Percentiles rank a stretch among this genome's conserved stretches.
Conservation (phyloP, 768 basidiomycete genomes). For the Psilocybe sp. region DNA sequence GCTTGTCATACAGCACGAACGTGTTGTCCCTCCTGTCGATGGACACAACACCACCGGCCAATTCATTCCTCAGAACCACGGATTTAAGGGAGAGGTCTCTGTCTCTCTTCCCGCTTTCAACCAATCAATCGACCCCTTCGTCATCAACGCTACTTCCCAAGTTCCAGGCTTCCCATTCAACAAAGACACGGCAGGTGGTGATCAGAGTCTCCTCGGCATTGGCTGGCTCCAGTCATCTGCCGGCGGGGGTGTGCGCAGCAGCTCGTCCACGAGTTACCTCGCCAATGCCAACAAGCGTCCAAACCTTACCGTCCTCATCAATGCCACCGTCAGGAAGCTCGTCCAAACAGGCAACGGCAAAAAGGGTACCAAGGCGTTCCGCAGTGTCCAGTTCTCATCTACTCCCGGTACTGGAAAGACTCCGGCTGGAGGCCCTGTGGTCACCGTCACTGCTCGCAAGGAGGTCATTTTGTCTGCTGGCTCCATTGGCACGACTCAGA, state of each 20-base stretch:
- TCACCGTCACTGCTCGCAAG: slow-evolving; percentile 18
- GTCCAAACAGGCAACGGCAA: slow-evolving; percentile 13
- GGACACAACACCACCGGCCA: slow-evolving; percentile 34
- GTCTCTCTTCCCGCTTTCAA: slow-evolving; percentile 31
- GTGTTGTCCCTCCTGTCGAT: slow-evolving; percentile 32
- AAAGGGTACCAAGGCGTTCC: slow-evolving; percentile 13
- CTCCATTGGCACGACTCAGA: slow-evolving; percentile 27
- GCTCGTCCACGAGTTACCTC: slow-evolving; percentile 35
- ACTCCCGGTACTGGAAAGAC: not conserved
- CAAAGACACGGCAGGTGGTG: slow-evolving; percentile 30
- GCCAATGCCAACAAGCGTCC: slow-evolving; percentile 23
- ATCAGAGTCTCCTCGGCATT: slow-evolving; percentile 25
- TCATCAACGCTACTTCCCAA: slow-evolving; percentile 34
- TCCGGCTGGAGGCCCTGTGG: not conserved
- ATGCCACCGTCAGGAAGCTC: slow-evolving; percentile 27
- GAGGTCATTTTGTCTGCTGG: slow-evolving; percentile 39
- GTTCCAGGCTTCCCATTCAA: slow-evolving; percentile 32
- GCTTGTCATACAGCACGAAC: slow-evolving; percentile 29
- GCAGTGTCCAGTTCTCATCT: slow-evolving; percentile 16
- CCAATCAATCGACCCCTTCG: slow-evolving; percentile 26
- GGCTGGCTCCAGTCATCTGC: slow-evolving; percentile 33
- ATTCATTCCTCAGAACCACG: slow-evolving; percentile 33
- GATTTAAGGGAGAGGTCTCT: slow-evolving; percentile 26
- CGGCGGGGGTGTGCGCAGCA: slow-evolving; percentile 29
- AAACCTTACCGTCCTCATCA: slow-evolving; percentile 35